A percentile compares a stretch with the other conserved stretches of the same genome.
Conservation (phyloP, 345 rosid genomes). For the Melaleuca quinquenervia region DNA sequence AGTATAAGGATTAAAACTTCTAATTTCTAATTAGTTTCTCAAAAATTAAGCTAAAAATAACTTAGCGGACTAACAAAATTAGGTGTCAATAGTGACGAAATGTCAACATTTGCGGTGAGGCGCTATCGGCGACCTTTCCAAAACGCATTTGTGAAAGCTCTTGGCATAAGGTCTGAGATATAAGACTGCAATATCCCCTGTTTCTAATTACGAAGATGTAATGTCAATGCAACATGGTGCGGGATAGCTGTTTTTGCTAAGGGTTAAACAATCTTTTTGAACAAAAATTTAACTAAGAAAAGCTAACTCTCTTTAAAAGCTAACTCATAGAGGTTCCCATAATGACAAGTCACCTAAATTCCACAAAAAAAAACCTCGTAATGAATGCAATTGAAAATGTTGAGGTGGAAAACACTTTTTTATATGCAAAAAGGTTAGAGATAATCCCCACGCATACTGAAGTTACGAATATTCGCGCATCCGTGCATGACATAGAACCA, state of each 20-base stretch:
- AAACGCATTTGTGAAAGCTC: neutral
- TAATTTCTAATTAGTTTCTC: too few relatives aligned
- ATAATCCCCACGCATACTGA: neutral
- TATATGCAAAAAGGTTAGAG: neutral
- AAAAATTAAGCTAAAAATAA: too few relatives aligned
- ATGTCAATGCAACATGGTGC: neutral
- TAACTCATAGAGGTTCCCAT: neutral
- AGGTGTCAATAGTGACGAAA: neutral
- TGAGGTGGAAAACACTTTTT: neutral
- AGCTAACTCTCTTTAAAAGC: neutral
- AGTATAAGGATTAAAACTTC: too few relatives aligned
- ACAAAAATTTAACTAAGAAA: neutral
- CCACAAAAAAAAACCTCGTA: neutral
- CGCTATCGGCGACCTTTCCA: neutral
- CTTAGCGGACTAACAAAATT: too few relatives aligned
- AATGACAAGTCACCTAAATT: neutral
- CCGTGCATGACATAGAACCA: neutral
- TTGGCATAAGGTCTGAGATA: neutral
- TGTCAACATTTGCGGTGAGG: neutral
- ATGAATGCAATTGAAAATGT: neutral
- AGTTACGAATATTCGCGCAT: too few relatives aligned
- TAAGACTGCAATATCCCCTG: neutral
- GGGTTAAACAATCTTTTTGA: neutral
- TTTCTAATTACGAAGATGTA: neutral
- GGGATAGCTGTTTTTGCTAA: neutral